Evolutionary conservation across 208 protist species (phyloP).

Genomic region (Leishmania lainsoni): DNA sequence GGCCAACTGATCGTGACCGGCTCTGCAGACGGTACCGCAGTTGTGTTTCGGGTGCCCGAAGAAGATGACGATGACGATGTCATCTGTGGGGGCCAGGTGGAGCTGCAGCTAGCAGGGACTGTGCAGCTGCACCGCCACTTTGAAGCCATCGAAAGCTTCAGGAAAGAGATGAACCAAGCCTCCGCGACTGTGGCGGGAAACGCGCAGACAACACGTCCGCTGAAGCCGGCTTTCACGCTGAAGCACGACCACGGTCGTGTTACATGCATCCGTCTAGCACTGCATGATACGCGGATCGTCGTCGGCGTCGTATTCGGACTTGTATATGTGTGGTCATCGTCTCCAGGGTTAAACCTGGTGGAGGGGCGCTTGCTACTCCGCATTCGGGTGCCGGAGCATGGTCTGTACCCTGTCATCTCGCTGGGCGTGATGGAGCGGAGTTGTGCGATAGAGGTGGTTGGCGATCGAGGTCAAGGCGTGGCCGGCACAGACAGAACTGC

Average conservation of each 20-base stretch:
- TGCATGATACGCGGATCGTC: constrained; percentile 65
- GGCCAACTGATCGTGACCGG: constrained; percentile 66
- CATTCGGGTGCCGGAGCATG: constrained; percentile 43
- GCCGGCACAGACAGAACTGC: not conserved
- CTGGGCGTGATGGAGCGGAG: constrained; percentile 26
- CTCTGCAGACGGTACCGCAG: constrained; percentile 54
- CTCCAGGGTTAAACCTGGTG: constrained; percentile 60
- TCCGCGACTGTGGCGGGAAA: not conserved
- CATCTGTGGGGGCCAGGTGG: not conserved
- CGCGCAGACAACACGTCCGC: not conserved
- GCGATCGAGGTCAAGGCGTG: not conserved
- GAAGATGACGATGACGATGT: constrained; percentile 9
- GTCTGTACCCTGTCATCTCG: constrained; percentile 60
- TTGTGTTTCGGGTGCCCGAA: constrained; percentile 48
- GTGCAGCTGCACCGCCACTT: not conserved
- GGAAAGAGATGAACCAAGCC: not conserved
- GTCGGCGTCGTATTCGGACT: constrained; percentile 60
- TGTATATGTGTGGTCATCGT: constrained; percentile 72
- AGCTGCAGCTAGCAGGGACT: not conserved
- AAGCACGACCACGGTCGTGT: constrained; percentile 61
- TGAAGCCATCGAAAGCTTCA: not conserved
- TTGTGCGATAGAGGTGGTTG: not conserved
- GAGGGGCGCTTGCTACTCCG: constrained; percentile 63
- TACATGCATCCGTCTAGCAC: constrained; percentile 42
- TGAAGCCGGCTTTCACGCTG: constrained; percentile 39